Evolutionary conservation across 768 basidiomycete species (phyloP).

Genomic region (Leccinum variicolor): DNA sequence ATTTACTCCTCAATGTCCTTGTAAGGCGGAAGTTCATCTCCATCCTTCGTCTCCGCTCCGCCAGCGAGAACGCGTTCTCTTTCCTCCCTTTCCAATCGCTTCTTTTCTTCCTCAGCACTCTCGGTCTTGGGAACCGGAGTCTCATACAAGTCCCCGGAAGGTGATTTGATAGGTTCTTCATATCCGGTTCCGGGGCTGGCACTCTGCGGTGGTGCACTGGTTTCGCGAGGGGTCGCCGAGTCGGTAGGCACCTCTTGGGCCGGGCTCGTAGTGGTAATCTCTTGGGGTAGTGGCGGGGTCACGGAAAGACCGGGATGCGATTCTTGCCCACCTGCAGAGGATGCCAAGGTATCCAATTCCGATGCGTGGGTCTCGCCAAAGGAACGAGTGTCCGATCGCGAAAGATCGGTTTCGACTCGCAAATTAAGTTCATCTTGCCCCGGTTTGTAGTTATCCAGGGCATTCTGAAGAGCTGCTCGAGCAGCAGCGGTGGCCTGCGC

Average conservation of each 20-base stretch:
- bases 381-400: conserved; percentile 71
- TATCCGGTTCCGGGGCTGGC: not conserved
- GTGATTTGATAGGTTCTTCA: conserved; percentile 25
- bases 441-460: conserved; percentile 73
- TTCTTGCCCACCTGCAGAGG: conserved; percentile 23
- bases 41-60: conserved; percentile 15
- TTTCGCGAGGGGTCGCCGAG: conserved; percentile 31
- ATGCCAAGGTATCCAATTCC: conserved; percentile 60
- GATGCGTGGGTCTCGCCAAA: conserved; percentile 82
- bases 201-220: conserved; percentile 42
- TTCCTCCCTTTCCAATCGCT: conserved; percentile 62
- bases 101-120: conserved; percentile 67
- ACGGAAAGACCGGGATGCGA: conserved; percentile 37
- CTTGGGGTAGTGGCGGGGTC: conserved; percentile 40
- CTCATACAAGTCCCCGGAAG: conserved; percentile 30
- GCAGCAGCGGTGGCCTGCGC: conserved; percentile 61
- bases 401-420: conserved; percentile 48
- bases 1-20: conserved; percentile 32
- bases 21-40: conserved; percentile 44
- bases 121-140: conserved; percentile 35
- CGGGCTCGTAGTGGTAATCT: conserved; percentile 20
- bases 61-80: conserved; percentile 48
- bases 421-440: conserved; percentile 57
- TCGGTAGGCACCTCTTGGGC: conserved; percentile 31
- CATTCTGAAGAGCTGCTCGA: conserved; percentile 72